These are phyloP conservation scores for Picochlorum sp. DNA, from an alignment of 139 green algal genomes.

Conservation along the genomic window DNA sequence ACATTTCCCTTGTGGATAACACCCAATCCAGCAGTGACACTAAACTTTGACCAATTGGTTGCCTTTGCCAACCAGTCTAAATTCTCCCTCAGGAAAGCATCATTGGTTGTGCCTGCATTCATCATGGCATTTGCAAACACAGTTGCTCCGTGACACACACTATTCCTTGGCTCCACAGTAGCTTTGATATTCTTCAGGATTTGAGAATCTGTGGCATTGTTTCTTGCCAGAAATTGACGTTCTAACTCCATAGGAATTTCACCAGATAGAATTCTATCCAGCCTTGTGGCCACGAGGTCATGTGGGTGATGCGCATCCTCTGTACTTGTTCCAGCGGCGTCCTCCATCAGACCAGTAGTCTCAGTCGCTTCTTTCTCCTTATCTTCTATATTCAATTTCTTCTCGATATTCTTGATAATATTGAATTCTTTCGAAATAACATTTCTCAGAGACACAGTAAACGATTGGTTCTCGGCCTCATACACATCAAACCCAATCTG, in stretches of 20 bases:
- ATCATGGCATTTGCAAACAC: constrained; percentile 95
- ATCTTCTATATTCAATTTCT: constrained; percentile 8
- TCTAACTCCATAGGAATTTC: constrained; percentile 76
- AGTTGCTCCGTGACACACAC: constrained; percentile 82
- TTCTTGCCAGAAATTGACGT: constrained; percentile 90
- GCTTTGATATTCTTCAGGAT: constrained; percentile 89
- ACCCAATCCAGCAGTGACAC: constrained; percentile 90
- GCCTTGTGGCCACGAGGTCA: neutral
- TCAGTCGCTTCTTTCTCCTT: constrained; percentile 30
- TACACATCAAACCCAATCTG: constrained; percentile 96
- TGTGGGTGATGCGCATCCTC: neutral
- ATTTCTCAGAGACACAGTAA: constrained; percentile 44
- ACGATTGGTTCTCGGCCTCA: constrained; percentile 89
- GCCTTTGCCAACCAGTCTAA: constrained; percentile 91
- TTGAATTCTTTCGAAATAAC: constrained; percentile 7
- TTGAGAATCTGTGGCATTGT: constrained; percentile 70
- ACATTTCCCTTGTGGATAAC: constrained; percentile 95
- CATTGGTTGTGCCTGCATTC: constrained; percentile 88
- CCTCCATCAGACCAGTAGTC: neutral
- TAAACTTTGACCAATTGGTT: constrained; percentile 99
- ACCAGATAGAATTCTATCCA: constrained; percentile 63
- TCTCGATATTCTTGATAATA: neutral
- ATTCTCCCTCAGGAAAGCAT: constrained; percentile 94
- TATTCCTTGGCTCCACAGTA: constrained; percentile 61
- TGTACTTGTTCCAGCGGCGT: constrained; percentile 14